phyloP scores from a whole-genome alignment of 768 basidiomycete species.

The Sporobolomyces phaffii region DNA sequence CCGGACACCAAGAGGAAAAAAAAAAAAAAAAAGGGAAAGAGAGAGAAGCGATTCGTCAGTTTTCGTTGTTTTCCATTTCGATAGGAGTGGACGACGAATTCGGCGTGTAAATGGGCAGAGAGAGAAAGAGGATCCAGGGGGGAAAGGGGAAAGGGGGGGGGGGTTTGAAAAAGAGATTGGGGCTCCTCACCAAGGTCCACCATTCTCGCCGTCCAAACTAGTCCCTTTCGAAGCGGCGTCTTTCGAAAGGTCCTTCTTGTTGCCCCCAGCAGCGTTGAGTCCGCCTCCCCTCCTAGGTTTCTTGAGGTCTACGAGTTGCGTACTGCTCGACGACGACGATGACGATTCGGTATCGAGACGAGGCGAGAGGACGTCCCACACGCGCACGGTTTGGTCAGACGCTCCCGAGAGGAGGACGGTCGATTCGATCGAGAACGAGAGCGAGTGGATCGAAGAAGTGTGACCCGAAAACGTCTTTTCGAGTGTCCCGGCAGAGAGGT shows the following conservation, averaged over 20 bases:
- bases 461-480: slow-evolving; percentile 97
- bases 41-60: too few species aligned
- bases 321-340: too few species aligned
- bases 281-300: slow-evolving; percentile 18
- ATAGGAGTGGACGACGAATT: too few species aligned
- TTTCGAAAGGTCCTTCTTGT: background rate
- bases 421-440: slow-evolving; percentile 88
- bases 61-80: too few species aligned
- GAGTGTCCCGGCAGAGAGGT: slow-evolving; percentile 84
- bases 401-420: slow-evolving; percentile 82
- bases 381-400: slow-evolving; percentile 93
- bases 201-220: background rate
- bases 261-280: background rate
- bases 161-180: too few species aligned
- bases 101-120: too few species aligned
- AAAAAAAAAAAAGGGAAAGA: background rate
- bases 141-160: too few species aligned
- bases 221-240: background rate
- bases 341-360: slow-evolving; percentile 51
- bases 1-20: too few species aligned
- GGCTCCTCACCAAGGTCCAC: slow-evolving; percentile 11
- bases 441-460: slow-evolving; percentile 75
- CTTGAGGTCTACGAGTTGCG: slow-evolving; percentile 24
- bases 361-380: slow-evolving; percentile 72
- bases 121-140: too few species aligned